phyloP scores from a whole-genome alignment of 2,329 filamentous ascomycete species.

The Trichoderma lentiforme region DNA sequence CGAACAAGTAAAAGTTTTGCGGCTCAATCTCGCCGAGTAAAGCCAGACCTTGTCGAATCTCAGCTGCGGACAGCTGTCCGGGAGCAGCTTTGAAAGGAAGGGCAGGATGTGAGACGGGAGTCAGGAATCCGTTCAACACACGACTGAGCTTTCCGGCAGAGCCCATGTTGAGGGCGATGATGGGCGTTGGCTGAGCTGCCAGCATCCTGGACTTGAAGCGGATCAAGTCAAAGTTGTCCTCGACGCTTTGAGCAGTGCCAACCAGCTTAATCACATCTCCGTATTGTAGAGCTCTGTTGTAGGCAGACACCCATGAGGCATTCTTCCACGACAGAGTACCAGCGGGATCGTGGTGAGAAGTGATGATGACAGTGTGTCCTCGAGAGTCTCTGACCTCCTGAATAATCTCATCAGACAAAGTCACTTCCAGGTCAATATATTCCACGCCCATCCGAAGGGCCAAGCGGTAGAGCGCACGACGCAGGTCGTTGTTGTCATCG shows the following conservation, averaged over 20 bases:
- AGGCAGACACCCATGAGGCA: slow-evolving; percentile 86
- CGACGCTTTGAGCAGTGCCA: slow-evolving; percentile 69
- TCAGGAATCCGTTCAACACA: slow-evolving; percentile 88
- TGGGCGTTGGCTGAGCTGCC: slow-evolving; percentile 69
- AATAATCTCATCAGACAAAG: slow-evolving; percentile 73
- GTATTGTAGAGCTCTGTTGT: slow-evolving; percentile 84
- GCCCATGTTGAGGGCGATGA: slow-evolving; percentile 98
- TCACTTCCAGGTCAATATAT: slow-evolving; percentile 90
- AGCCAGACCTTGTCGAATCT: slow-evolving; percentile 76
- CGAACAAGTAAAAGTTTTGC: slow-evolving; percentile 82
- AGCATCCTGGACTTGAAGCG: slow-evolving; percentile 77
- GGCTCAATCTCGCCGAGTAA: slow-evolving; percentile 74
- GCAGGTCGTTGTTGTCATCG: slow-evolving; percentile 68
- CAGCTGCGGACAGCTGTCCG: slow-evolving; percentile 84
- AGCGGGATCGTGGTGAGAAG: slow-evolving; percentile 88
- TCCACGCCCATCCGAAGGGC: slow-evolving; percentile 84
- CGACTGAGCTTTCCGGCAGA: slow-evolving; percentile 81
- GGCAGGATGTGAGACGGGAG: slow-evolving; percentile 84
- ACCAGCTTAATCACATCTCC: slow-evolving; percentile 95
- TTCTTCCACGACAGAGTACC: slow-evolving; percentile 82
- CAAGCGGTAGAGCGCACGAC: slow-evolving; percentile 70
- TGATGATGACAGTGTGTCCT: slow-evolving; percentile 78
- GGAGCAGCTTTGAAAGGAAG: slow-evolving; percentile 93
- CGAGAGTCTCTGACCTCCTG: slow-evolving; percentile 63
- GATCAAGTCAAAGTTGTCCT: slow-evolving; percentile 83